Conservation (phyloP, 164 flowering plant species). For the Stephania cephalantha region DNA sequence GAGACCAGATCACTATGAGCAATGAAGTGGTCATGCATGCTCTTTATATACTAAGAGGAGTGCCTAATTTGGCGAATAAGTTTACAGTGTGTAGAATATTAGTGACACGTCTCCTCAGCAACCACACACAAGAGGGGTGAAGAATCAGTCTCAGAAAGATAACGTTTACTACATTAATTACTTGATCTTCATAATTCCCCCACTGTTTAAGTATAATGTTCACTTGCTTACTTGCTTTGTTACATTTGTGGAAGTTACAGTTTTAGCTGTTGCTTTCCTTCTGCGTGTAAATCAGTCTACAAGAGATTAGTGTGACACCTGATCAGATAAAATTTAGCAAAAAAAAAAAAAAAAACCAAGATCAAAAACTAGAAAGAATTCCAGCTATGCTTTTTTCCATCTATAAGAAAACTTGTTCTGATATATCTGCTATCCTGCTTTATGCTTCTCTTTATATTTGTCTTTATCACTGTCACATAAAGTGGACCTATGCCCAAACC, state of each 20-base stretch:
- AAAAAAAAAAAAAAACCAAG: not conserved
- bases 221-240: not conserved
- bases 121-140: conserved; percentile 1
- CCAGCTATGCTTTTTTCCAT: not conserved
- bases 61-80: conserved; percentile 14
- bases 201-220: not conserved
- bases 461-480: conserved; percentile 1
- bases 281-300: not conserved
- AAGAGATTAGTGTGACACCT: too few species aligned
- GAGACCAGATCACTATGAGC: conserved; percentile 7
- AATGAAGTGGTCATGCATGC: conserved; percentile 8
- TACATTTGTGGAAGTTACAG: not conserved
- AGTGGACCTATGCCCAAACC: not conserved
- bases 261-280: not conserved
- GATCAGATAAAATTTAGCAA: too few species aligned
- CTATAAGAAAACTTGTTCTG: not conserved
- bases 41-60: conserved; percentile 13
- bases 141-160: not conserved
- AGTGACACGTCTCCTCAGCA: not conserved
- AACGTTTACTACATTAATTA: not conserved
- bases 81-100: conserved; percentile 2
- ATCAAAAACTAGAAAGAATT: not conserved
- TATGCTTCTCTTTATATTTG: not conserved
- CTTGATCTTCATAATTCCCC: not conserved
- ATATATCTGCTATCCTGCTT: not conserved